Evolutionary conservation across 2,329 filamentous ascomycete species (phyloP).

Genomic region (Aspergillus arachidicola): DNA sequence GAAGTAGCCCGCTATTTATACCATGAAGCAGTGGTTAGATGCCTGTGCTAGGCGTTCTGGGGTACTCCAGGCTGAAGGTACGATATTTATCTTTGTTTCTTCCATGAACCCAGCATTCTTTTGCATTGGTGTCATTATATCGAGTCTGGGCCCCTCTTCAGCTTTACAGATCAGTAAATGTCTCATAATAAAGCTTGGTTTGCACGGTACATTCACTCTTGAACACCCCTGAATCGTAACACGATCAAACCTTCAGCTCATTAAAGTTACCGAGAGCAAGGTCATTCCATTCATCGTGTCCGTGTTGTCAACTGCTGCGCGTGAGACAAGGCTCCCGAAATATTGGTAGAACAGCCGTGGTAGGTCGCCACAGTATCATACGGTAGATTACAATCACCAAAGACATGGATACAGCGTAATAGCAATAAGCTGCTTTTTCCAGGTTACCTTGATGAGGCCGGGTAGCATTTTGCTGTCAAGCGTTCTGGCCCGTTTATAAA

Average conservation of each 20-base stretch:
- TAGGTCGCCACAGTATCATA: not conserved
- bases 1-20: not conserved
- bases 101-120: not conserved
- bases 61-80: not conserved
- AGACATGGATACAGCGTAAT: not conserved
- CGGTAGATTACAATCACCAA: not conserved
- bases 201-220: not conserved
- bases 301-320: not conserved
- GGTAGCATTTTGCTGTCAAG: not conserved
- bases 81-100: not conserved
- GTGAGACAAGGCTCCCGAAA: not conserved
- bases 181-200: not conserved
- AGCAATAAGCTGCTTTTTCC: not conserved
- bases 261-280: not conserved
- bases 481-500: not conserved
- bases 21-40: not conserved
- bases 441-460: not conserved
- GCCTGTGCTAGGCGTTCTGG: not conserved
- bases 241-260: not conserved
- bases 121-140: not conserved
- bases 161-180: not conserved
- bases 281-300: not conserved
- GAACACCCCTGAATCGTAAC: not conserved
- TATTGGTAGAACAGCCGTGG: not conserved
- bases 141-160: not conserved